These are phyloP conservation scores for Prunus campanulata DNA, from an alignment of 306 rosid species.

Conservation along the genomic window DNA sequence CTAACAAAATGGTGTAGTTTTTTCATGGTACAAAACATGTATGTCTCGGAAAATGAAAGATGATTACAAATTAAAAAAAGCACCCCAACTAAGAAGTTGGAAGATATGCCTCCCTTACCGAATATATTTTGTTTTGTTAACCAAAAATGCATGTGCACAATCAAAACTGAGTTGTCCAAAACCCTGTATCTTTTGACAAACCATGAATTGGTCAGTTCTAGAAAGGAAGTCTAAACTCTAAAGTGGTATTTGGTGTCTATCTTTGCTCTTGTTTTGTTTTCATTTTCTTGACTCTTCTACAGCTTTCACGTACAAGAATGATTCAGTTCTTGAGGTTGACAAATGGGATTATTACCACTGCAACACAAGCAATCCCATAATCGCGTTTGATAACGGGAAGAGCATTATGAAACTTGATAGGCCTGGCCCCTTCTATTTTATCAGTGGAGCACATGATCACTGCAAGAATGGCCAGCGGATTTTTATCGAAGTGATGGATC, in stretches of 20 bases:
- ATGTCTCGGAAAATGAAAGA: background rate
- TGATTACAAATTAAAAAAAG: background rate
- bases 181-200: no score
- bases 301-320: slow-evolving; percentile 79
- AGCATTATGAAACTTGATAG: slow-evolving; percentile 58
- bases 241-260: background rate
- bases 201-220: no score
- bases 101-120: no score
- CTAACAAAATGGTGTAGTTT: background rate
- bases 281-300: slow-evolving; percentile 3
- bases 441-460: slow-evolving; percentile 58
- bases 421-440: slow-evolving; percentile 70
- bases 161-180: no score
- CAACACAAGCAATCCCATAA: slow-evolving; percentile 52
- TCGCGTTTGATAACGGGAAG: slow-evolving; percentile 60
- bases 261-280: background rate
- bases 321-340: slow-evolving; percentile 70
- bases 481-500: slow-evolving; percentile 65
- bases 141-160: background rate
- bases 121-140: background rate
- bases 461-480: slow-evolving; percentile 70
- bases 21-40: no score
- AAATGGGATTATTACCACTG: slow-evolving; percentile 69
- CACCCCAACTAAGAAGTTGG: no score
- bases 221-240: background rate